phyloP scores from a whole-genome alignment of 2,329 filamentous ascomycete genomes.

The Albifimbria verrucaria region DNA sequence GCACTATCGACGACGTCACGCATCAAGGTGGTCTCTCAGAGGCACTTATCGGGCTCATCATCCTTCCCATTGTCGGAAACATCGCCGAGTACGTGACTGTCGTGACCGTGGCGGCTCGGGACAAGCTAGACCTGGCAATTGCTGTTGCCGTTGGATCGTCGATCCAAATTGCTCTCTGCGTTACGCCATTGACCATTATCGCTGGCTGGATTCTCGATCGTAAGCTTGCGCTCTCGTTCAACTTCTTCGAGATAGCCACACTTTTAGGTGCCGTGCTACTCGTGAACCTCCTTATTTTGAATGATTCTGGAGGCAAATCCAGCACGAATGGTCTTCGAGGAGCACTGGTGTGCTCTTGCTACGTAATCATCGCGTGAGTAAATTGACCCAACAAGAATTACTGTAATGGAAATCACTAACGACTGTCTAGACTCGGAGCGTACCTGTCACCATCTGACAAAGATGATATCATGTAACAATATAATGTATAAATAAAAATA shows the following conservation, averaged over 20 bases:
- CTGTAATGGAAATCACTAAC: background rate
- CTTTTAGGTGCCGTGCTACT: conserved; percentile 69
- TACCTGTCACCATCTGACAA: conserved; percentile 3
- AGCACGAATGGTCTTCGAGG: conserved; percentile 48
- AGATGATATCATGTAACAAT: background rate
- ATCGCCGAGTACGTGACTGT: conserved; percentile 62
- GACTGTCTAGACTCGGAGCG: conserved; percentile 4
- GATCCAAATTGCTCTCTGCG: conserved; percentile 61
- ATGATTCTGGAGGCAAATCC: conserved; percentile 67
- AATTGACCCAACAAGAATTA: background rate
- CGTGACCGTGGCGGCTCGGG: conserved; percentile 55
- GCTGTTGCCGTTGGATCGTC: conserved; percentile 58
- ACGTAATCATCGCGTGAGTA: conserved; percentile 46
- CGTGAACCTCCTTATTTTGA: conserved; percentile 72
- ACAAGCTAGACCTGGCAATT: conserved; percentile 61
- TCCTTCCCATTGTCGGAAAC: conserved; percentile 61
- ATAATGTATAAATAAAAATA: background rate
- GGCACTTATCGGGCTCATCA: conserved; percentile 58
- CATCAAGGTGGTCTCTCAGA: conserved; percentile 47
- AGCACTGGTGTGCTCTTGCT: conserved; percentile 50
- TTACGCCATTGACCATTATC: conserved; percentile 57
- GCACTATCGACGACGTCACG: conserved; percentile 54
- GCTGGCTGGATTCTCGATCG: conserved; percentile 55
- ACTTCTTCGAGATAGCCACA: conserved; percentile 71
- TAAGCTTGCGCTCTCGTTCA: conserved; percentile 66